Base-by-base conservation (phyloP, 176 grass and related monocot genomes). In the Miscanthus lutarioriparius region DNA sequence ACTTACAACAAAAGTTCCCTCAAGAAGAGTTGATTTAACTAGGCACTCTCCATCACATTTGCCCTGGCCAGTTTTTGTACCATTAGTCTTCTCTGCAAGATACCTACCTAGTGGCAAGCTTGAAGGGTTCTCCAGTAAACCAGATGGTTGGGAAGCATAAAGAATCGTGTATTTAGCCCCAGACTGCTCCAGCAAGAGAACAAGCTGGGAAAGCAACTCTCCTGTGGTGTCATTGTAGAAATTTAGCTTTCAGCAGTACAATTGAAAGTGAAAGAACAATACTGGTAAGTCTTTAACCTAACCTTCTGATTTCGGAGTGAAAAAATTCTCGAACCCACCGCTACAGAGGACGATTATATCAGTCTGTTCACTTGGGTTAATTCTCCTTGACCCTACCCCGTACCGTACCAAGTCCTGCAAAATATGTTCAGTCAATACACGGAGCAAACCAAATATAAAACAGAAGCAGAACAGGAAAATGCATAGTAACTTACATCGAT, bases 1-100 rank as follows among this genome's bases (percentile, higher is more conserved):
- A 86, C 93, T 94, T 94, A 99, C 96, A 59, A 99, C 96, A 89
- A 99, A 89, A 84, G 67, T 64, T 64, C 96, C 96, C 93, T 99
- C 96, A 17, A 99, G 88, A 75, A 99, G 93, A 81, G 81, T 87
- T 77, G 96, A 86, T 58, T 96, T 98, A 38, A 98, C 74, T 86
- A 87, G 69, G 74, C 96, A 98, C 28, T 88, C 84, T 47, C 82
- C 89, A 67, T 96, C 96, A 76, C 96, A 98, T 80, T 77, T 86
- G 49, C 83, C 86, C n/a, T 59, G 71, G 38, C 40, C 81, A 86
- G 80, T n/a, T 83, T 89, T 86, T 44, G 69, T 86, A 35, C 3
- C 73, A 35, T 77, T 83, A 58, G 82, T 86, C 77, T 89, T 80
- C 87, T 98, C 91, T 49, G 78, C 86, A 71, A 98, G 96, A 92